Conservation (phyloP, 768 basidiomycete genomes). For the Lepiota venenata region DNA sequence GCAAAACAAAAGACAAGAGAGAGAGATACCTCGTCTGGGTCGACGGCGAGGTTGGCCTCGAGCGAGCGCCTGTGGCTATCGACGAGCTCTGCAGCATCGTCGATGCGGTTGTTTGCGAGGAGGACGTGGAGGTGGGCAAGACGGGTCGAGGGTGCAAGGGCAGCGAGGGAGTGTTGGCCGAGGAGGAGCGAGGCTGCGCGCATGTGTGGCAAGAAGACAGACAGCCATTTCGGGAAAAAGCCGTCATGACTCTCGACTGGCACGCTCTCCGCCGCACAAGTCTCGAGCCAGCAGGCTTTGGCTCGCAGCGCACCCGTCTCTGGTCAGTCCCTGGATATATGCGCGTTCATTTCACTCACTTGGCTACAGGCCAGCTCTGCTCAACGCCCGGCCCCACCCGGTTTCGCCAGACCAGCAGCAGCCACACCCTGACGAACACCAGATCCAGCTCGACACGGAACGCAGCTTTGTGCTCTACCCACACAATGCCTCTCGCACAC, state of each 20-base stretch:
- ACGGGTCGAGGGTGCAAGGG: constrained; percentile 68
- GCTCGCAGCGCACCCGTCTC: constrained; percentile 45
- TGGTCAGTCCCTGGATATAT: constrained; percentile 40
- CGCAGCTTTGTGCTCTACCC: constrained; percentile 94
- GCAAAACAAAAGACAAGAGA: neutral
- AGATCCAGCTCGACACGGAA: constrained; percentile 87
- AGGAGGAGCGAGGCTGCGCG: constrained; percentile 58
- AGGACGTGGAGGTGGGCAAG: constrained; percentile 71
- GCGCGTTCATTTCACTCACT: neutral
- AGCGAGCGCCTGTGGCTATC: constrained; percentile 59
- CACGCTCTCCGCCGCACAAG: constrained; percentile 41
- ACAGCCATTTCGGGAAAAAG: neutral
- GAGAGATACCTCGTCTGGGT: constrained; percentile 52
- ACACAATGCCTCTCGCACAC: constrained; percentile 13
- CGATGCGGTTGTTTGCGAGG: constrained; percentile 58
- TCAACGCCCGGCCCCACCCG: constrained; percentile 17
- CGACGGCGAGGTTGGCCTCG: constrained; percentile 45
- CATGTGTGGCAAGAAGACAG: neutral
- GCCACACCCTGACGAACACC: constrained; percentile 75
- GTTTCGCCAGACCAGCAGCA: constrained; percentile 1
- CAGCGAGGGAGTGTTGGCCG: constrained; percentile 54
- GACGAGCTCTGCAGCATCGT: constrained; percentile 60
- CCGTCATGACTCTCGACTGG: constrained; percentile 34
- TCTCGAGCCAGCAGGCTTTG: constrained; percentile 62
- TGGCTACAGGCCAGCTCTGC: constrained; percentile 23